A percentile compares a stretch with the other conserved stretches of the same genome.
Conservation (phyloP, 805 yeast species). For the Pachysolen tannophilus region DNA sequence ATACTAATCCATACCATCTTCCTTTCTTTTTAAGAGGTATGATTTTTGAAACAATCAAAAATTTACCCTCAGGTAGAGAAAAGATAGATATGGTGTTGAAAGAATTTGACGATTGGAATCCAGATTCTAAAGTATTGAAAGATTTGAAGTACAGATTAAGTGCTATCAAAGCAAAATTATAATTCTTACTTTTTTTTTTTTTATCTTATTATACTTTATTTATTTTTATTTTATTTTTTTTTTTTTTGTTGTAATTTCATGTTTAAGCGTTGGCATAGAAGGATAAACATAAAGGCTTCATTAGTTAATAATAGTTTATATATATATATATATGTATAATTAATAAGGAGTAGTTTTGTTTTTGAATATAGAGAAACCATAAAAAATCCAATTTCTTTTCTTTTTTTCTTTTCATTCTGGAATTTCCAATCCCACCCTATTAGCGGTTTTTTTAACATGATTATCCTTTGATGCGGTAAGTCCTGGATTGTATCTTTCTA, state of each 20-base stretch:
- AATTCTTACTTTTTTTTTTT: background rate
- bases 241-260: background rate
- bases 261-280: too few relatives aligned
- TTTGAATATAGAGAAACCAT: too few relatives aligned
- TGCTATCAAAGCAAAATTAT: slow-evolving; percentile 24
- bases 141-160: slow-evolving; percentile 61
- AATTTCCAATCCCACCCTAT: slow-evolving; percentile 76
- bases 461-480: slow-evolving; percentile 70
- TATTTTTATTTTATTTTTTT: background rate
- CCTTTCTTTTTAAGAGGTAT: slow-evolving; percentile 94
- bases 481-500: slow-evolving; percentile 86
- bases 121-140: slow-evolving; percentile 72
- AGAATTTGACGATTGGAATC: slow-evolving; percentile 82
- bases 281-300: too few relatives aligned
- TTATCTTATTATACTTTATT: background rate
- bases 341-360: too few relatives aligned
- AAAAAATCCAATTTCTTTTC: background rate
- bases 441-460: slow-evolving; percentile 71
- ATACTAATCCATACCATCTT: slow-evolving; percentile 73
- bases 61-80: slow-evolving; percentile 33
- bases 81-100: slow-evolving; percentile 55
- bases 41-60: slow-evolving; percentile 40
- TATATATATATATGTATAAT: too few relatives aligned
- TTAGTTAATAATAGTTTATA: too few relatives aligned
- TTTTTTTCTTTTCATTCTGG: slow-evolving; percentile 29